Conservation (phyloP, 2,329 filamentous ascomycete species). For the Aplosporella prunicola region DNA sequence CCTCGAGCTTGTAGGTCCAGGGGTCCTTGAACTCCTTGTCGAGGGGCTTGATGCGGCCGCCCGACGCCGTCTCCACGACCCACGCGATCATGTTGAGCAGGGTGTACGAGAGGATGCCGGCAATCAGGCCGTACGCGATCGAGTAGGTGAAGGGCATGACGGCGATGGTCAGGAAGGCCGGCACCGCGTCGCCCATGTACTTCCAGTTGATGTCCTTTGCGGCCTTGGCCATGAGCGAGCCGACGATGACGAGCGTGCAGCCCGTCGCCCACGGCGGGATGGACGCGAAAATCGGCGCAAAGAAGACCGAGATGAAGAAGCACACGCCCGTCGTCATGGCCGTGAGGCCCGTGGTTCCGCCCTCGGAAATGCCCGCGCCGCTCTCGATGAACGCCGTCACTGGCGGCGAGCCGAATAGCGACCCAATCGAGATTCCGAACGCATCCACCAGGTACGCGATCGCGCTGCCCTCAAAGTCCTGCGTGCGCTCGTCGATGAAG, state of each 20-base stretch:
- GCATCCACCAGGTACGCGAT: conserved; percentile 79
- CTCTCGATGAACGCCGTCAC: conserved; percentile 84
- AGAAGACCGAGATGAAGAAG: conserved; percentile 83
- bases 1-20: conserved; percentile 70
- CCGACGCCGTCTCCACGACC: conserved; percentile 55
- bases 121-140: conserved; percentile 79
- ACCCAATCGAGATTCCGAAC: conserved; percentile 69
- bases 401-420: conserved; percentile 66
- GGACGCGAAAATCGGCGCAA: conserved; percentile 81
- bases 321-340: conserved; percentile 68
- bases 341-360: conserved; percentile 76
- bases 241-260: conserved; percentile 77
- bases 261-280: conserved; percentile 86
- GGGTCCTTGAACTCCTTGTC: conserved; percentile 69
- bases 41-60: conserved; percentile 61
- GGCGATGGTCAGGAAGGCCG: conserved; percentile 73
- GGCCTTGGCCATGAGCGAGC: conserved; percentile 74
- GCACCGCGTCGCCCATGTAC: conserved; percentile 74
- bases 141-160: conserved; percentile 88
- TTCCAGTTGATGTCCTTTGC: conserved; percentile 81
- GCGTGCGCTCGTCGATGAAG: conserved; percentile 69
- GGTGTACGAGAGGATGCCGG: conserved; percentile 67
- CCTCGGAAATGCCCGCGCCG: conserved; percentile 83
- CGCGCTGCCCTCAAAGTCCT: conserved; percentile 80
- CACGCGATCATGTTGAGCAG: conserved; percentile 64